A percentile compares a stretch with the other conserved stretches of the same genome.
These are phyloP conservation scores for Boletus fagicola DNA, from an alignment of 768 basidiomycete genomes.

Conservation along the genomic window DNA sequence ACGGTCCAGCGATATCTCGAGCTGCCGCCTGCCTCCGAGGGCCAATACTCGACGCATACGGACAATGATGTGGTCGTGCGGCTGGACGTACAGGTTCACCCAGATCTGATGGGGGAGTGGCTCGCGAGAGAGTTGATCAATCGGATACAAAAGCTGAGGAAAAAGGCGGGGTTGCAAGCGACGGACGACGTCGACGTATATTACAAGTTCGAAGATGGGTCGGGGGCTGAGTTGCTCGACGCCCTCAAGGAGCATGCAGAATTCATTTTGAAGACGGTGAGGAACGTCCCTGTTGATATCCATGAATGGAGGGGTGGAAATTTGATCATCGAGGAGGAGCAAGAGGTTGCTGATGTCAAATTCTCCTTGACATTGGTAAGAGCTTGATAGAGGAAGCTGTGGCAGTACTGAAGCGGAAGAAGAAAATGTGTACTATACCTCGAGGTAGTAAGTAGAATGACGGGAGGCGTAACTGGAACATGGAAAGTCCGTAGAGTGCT, in stretches of 20 bases:
- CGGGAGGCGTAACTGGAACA: neutral
- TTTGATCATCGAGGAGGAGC: constrained; percentile 79
- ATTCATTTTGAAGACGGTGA: constrained; percentile 69
- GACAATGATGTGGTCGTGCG: constrained; percentile 95
- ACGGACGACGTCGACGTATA: constrained; percentile 92
- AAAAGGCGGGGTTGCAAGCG: constrained; percentile 92
- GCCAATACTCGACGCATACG: constrained; percentile 77
- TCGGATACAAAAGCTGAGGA: constrained; percentile 91
- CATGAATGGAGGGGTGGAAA: constrained; percentile 48
- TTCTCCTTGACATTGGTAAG: constrained; percentile 68
- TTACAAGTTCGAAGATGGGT: constrained; percentile 73
- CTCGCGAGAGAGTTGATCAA: constrained; percentile 87
- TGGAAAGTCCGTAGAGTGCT: constrained; percentile 2
- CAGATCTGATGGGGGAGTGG: constrained; percentile 85
- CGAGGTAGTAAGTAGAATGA: neutral
- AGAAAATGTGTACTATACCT: constrained; percentile 25
- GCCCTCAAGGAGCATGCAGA: constrained; percentile 69
- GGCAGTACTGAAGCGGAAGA: neutral
- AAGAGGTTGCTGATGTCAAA: constrained; percentile 78
- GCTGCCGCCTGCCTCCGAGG: constrained; percentile 55
- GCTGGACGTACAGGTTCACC: constrained; percentile 84
- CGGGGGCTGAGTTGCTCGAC: constrained; percentile 58
- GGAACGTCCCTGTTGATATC: constrained; percentile 64
- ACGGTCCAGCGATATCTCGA: constrained; percentile 90
- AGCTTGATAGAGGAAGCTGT: constrained; percentile 15